Base-by-base conservation (phyloP, 2,329 filamentous ascomycete genomes). In the Stenocarpella maydis region DNA sequence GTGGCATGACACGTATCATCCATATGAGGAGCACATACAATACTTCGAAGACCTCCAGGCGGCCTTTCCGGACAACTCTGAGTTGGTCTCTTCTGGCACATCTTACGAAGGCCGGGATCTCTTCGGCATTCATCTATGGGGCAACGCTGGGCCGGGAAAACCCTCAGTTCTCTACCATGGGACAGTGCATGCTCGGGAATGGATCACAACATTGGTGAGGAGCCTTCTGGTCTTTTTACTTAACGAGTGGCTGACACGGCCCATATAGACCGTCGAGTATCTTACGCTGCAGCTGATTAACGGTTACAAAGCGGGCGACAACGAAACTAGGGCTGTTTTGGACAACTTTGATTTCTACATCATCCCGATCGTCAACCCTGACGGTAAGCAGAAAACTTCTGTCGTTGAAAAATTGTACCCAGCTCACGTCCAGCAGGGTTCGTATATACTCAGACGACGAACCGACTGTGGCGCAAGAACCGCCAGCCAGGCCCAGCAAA, bases 321-420 rank as follows among this genome's bases (percentile, higher is more conserved):
- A 47, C 21, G 58, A 47, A 1, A 43, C 50, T 2, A 14, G 7
- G 21, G 6, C 21, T 24, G 52, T 87, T 65, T 81, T 91, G 26
- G 83, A 91, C 77, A 86, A 82, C 68, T 90, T 89, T 75, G 90
- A 92, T 78, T 90, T 90, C 72, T 91, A 90, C 76, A 84, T 92
- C 73, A 83, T 90, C 69, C 88, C 88, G 3, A 79, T 90, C 28
- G 87, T 88, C 17, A 90, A 91, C 74, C 87, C 87, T 0, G 88
- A 90, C 65, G 87, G 85, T 85, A 75, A 74, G 79, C 66, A 15
- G 21, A 19, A 9, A 6, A 28, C 3, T 2, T 14, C 15, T 58
- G 9, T 2, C 24, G 14, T 43, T 3, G 12, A 17, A 43, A 5
- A 3, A 9, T 4, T 1, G n/a, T 19, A 61, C 3, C 7, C 15